phyloP scores from a whole-genome alignment of 179 eudicot genomes.

The Corrigiola litoralis region DNA sequence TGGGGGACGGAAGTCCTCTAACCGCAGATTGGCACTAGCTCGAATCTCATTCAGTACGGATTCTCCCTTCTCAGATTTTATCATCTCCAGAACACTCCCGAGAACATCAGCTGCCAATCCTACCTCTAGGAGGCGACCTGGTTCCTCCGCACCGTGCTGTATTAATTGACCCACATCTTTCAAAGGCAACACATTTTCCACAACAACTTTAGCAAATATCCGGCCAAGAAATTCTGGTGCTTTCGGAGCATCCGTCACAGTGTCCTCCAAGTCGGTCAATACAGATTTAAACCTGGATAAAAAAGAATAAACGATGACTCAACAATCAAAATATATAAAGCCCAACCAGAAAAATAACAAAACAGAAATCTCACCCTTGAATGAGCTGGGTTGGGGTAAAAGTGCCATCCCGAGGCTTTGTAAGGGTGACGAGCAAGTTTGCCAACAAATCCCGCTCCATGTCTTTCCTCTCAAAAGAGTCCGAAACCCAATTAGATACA shows the following conservation, averaged over 20 bases:
- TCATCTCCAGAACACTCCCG: conserved; percentile 61
- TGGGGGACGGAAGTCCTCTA: conserved; percentile 64
- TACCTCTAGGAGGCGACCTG: conserved; percentile 56
- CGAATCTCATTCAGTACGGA: conserved; percentile 47
- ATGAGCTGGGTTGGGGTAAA: conserved; percentile 56
- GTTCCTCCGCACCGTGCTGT: conserved; percentile 72
- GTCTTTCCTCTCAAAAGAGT: conserved; percentile 94
- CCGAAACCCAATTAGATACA: conserved; percentile 77
- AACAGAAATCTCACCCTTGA: conserved; percentile 53
- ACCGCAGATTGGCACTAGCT: conserved; percentile 37
- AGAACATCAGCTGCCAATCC: conserved; percentile 84
- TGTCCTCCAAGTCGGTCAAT: conserved; percentile 65
- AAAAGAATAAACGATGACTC: neutral
- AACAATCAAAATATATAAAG: neutral
- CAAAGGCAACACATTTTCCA: conserved; percentile 55
- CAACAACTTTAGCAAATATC: conserved; percentile 52
- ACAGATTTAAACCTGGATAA: conserved; percentile 66
- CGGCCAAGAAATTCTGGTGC: conserved; percentile 83
- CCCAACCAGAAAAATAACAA: neutral
- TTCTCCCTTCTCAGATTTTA: conserved; percentile 63
- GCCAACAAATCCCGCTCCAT: conserved; percentile 70
- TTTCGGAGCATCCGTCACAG: conserved; percentile 82
- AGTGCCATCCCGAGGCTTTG: conserved; percentile 47
- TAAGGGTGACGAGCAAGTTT: conserved; percentile 59
- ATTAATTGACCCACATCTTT: conserved; percentile 59